Percentiles rank a stretch among this genome's conserved stretches.
phyloP scores from a whole-genome alignment of 192 early-diverging fungal genomes.

The Coemansia sp. region DNA sequence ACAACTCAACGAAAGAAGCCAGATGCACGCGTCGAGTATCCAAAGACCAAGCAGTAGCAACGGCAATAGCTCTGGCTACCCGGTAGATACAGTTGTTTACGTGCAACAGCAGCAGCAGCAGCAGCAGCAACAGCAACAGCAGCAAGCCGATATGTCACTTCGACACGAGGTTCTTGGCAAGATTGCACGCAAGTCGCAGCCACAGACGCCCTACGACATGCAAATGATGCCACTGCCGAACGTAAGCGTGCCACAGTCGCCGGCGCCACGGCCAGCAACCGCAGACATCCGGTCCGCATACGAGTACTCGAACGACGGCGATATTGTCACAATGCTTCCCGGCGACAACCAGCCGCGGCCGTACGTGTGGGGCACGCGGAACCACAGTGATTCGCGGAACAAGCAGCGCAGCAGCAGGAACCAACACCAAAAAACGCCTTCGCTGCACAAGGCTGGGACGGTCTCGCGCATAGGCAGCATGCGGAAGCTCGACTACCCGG shows the following conservation, averaged over 20 bases:
- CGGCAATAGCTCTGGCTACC: conserved; percentile 12
- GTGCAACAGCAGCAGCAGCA: conserved; percentile 5
- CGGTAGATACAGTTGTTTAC: conserved; percentile 13
- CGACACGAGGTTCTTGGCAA: conserved; percentile 51
- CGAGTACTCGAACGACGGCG: conserved; percentile 23
- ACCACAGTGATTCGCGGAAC: conserved; percentile 11
- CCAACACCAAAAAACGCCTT: conserved; percentile 17
- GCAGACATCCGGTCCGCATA: conserved; percentile 4
- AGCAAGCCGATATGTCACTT: conserved; percentile 26
- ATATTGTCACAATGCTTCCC: conserved; percentile 36
- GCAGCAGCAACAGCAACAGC: neutral
- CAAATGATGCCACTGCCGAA: conserved; percentile 13
- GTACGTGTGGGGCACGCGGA: conserved; percentile 20
- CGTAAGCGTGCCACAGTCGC: conserved; percentile 19
- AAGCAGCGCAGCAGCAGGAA: conserved; percentile 14
- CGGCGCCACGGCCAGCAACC: conserved; percentile 21
- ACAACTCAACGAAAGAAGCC: neutral
- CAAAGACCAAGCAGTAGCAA: conserved; percentile 7
- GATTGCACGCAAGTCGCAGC: conserved; percentile 47
- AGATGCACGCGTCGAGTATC: neutral
- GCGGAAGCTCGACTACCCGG: conserved; percentile 20
- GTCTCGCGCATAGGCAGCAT: conserved; percentile 27
- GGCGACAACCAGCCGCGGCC: conserved; percentile 33
- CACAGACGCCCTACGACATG: conserved; percentile 34
- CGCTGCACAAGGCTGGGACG: conserved; percentile 13